Base-by-base conservation (phyloP, 1,284 basidiomycete genomes). In the Prillingera fragicola region DNA sequence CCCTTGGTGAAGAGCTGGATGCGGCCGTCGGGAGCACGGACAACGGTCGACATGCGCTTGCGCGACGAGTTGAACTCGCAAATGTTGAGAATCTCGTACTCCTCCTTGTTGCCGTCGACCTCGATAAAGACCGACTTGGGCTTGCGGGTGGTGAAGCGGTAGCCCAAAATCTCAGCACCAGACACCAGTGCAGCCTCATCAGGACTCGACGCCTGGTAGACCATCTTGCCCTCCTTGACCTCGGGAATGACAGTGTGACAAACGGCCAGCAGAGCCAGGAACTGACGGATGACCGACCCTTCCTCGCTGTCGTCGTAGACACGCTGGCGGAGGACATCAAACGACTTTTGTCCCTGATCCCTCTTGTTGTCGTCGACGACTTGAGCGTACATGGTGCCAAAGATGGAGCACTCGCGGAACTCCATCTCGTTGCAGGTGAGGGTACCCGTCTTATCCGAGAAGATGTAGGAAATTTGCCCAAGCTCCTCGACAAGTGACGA, bases 231-330 rank as follows among this genome's bases (percentile, higher is more conserved):
- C 43, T 88, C 82, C 57, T 82, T 83, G 43, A 83, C 73, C 70
- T 98, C 95, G n/a, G 95, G 87, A 66, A 98, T 95, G 57, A 99
- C 95, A 0, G 95, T 98, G 69, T 99, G 95, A 61, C 95, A 99
- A 27, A 97, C 92, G 4, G 94, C 85, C 28, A 98, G 77, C 26
- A 98, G 75, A 0, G 85, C 85, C 59, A 98, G 68, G 63, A 98
- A 99, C 67, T 97, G 90, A 53, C 80, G 74, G 38, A 89, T 74
- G 2, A 84, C 77, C 15, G 81, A 81, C 0, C 80, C 80, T 44
- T 85, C 84, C 52, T 78, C 78, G 25, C 73, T 80, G 46, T 82
- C 81, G 49, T 80, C 78, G 21, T 43, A 21, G 2, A 56, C 40
- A 42, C 67, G 50, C 17, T 57, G 45, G 34, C 68, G 45, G 43